phyloP scores from a whole-genome alignment of 2,329 filamentous ascomycete species.

The Aspergillus pseudonomiae region DNA sequence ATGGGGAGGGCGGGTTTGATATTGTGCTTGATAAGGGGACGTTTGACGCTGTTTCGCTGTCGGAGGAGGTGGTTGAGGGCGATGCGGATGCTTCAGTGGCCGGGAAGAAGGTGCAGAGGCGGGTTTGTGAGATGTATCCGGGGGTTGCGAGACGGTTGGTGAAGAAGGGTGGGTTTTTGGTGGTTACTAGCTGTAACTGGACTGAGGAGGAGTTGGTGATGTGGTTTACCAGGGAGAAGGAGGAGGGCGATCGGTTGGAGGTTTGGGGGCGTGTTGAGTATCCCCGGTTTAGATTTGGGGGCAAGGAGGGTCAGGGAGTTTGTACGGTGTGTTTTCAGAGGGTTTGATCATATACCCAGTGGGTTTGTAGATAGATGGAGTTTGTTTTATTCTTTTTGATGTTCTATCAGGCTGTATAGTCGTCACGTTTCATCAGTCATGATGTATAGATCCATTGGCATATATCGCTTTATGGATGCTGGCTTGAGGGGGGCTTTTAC shows the following conservation, averaged over 20 bases:
- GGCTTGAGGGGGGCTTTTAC: background rate
- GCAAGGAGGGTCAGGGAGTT: conserved; percentile 83
- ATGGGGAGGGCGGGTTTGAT: conserved; percentile 68
- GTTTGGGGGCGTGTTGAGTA: conserved; percentile 75
- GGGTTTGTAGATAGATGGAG: no score
- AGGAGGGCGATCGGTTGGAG: conserved; percentile 51
- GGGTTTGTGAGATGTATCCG: conserved; percentile 75
- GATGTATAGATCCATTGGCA: background rate
- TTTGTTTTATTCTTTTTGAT: background rate
- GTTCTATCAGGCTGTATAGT: background rate
- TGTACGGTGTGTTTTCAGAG: conserved; percentile 81
- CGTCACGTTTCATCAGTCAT: conserved; percentile 8
- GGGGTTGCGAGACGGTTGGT: conserved; percentile 70
- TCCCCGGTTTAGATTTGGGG: conserved; percentile 85
- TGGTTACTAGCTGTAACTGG: conserved; percentile 98
- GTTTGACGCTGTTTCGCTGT: conserved; percentile 90
- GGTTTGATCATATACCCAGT: conserved; percentile 18
- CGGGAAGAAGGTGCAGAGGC: conserved; percentile 42
- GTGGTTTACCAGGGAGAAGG: conserved; percentile 68
- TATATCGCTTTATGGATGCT: background rate
- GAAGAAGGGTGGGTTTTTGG: conserved; percentile 69
- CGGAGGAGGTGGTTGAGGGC: conserved; percentile 33
- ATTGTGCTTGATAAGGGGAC: conserved; percentile 97
- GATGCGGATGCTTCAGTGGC: conserved; percentile 25
- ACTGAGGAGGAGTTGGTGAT: conserved; percentile 79